Evolutionary conservation across 2,329 filamentous ascomycete species (phyloP).

Genomic region (Trichoderma atrobrunneum): DNA sequence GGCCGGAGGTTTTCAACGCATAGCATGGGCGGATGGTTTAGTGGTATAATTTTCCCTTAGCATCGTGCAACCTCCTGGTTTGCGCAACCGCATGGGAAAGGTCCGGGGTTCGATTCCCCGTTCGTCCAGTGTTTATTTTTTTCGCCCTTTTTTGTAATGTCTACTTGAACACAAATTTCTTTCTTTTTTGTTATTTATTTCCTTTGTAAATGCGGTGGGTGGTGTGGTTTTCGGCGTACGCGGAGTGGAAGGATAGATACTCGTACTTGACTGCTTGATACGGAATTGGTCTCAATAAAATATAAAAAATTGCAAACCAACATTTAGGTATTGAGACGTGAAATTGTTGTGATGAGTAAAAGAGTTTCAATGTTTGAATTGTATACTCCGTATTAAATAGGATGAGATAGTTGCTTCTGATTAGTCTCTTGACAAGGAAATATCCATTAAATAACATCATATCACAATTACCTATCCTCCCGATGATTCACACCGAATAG

Average conservation of each 20-base stretch:
- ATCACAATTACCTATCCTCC: too few relatives aligned
- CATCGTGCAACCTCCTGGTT: neutral
- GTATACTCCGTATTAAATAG: neutral
- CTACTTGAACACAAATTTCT: neutral
- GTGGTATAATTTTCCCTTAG: slow-evolving; percentile 22
- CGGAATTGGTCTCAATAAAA: neutral
- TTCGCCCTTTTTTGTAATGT: neutral
- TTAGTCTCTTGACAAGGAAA: neutral
- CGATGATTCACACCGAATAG: neutral
- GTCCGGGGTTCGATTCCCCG: slow-evolving; percentile 23
- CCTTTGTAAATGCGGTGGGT: neutral
- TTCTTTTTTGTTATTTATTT: neutral
- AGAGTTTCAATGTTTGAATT: neutral
- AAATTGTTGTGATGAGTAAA: neutral
- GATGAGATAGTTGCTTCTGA: neutral
- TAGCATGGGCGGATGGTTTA: slow-evolving; percentile 18
- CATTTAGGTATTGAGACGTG: neutral
- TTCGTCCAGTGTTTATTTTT: slow-evolving; percentile 18
- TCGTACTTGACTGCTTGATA: too few relatives aligned
- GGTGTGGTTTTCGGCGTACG: too few relatives aligned
- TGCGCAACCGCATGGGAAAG: slow-evolving; percentile 15
- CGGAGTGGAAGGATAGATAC: neutral
- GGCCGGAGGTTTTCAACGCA: neutral
- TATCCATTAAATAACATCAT: neutral
- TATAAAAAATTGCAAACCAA: neutral